Evolutionary conservation across 2,329 filamentous ascomycete species (phyloP).

Genomic region (Cercospora beticola): DNA sequence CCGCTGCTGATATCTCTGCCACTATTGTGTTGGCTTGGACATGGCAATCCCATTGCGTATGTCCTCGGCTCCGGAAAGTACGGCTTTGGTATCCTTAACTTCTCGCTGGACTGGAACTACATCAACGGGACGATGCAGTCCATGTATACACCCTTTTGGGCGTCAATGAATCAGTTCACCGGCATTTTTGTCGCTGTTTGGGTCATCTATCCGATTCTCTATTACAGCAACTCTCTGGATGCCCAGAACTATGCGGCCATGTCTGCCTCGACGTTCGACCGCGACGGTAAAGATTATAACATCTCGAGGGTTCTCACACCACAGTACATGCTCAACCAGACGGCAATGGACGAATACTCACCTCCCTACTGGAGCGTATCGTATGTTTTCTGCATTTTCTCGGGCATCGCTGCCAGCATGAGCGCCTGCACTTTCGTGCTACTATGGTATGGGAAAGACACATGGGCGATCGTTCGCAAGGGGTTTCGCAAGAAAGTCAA

Average conservation of each 20-base stretch:
- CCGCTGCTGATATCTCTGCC: constrained; percentile 32
- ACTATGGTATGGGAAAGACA: constrained; percentile 34
- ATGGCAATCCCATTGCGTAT: constrained; percentile 38
- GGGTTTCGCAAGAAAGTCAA: constrained; percentile 20
- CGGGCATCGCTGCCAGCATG: constrained; percentile 39
- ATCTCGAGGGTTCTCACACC: constrained; percentile 75
- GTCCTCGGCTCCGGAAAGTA: constrained; percentile 35
- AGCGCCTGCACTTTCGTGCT: constrained; percentile 35
- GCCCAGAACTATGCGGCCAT: constrained; percentile 60
- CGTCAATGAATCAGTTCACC: constrained; percentile 59
- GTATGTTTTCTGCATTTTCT: constrained; percentile 30
- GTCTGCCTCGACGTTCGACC: constrained; percentile 73
- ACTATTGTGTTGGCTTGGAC: constrained; percentile 37
- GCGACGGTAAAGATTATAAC: constrained; percentile 76
- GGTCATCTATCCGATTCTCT: constrained; percentile 64
- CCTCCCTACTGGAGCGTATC: constrained; percentile 33
- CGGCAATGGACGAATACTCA: constrained; percentile 24
- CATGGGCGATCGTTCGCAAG: constrained; percentile 19
- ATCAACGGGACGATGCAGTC: constrained; percentile 13
- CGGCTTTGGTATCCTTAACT: constrained; percentile 37
- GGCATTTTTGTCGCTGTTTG: constrained; percentile 41
- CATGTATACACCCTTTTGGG: constrained; percentile 22
- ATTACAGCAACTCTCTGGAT: constrained; percentile 81
- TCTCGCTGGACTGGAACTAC: constrained; percentile 36
- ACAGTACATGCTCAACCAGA: constrained; percentile 50